A percentile compares a stretch with the other conserved stretches of the same genome.
phyloP scores from a whole-genome alignment of 2,329 filamentous ascomycete species.

The Berkeleyomyces rouxiae region DNA sequence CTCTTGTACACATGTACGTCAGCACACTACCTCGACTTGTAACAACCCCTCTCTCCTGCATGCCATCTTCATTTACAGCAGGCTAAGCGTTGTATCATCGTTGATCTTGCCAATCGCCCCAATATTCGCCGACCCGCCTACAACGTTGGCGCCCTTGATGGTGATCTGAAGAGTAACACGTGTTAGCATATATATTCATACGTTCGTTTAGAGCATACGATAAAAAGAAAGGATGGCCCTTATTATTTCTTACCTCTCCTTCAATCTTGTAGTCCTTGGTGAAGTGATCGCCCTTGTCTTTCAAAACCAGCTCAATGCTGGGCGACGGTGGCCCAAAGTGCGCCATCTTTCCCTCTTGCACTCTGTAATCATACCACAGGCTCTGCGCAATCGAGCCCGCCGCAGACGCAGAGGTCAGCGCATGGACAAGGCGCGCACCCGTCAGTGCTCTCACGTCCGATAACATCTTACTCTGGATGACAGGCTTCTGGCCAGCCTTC shows the following conservation, averaged over 20 bases:
- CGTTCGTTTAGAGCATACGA: background rate
- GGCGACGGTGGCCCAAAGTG: conserved; percentile 77
- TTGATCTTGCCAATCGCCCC: conserved; percentile 48
- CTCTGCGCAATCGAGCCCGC: conserved; percentile 83
- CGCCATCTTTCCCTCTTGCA: conserved; percentile 25
- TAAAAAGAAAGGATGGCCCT: background rate
- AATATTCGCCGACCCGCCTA: conserved; percentile 46
- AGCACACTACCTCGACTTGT: background rate
- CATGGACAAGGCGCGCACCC: conserved; percentile 67
- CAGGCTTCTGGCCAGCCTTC: conserved; percentile 46
- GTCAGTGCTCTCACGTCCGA: conserved; percentile 72
- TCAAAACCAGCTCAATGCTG: conserved; percentile 61
- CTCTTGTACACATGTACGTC: background rate
- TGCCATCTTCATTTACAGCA: conserved; percentile 21
- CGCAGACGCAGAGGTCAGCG: conserved; percentile 64
- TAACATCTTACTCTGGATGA: conserved; percentile 50
- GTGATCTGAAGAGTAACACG: conserved; percentile 1
- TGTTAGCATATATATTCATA: background rate
- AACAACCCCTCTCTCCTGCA: background rate
- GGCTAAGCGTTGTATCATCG: conserved; percentile 57
- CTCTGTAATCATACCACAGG: conserved; percentile 72
- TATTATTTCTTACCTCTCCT: conserved; percentile 38
- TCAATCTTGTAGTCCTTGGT: conserved; percentile 44
- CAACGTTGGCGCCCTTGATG: conserved; percentile 34
- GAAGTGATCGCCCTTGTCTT: conserved; percentile 41